These are phyloP conservation scores for Paraphoma chrysanthemicola DNA, from an alignment of 2,329 filamentous ascomycete genomes.

Conservation along the genomic window DNA sequence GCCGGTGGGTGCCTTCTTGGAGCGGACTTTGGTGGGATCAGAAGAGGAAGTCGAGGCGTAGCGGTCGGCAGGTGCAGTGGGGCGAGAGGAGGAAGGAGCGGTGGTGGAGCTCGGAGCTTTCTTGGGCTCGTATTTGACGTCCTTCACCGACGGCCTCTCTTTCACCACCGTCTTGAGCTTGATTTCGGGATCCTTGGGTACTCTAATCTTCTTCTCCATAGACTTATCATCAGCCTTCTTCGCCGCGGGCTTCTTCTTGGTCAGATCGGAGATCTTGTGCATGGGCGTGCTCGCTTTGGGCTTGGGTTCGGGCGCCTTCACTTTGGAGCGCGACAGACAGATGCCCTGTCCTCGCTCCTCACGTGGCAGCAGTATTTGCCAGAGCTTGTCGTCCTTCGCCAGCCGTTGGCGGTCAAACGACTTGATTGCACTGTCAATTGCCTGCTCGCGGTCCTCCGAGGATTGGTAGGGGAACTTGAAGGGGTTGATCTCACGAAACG, in stretches of 20 bases:
- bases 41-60: conserved; percentile 24
- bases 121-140: conserved; percentile 29
- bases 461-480: conserved; percentile 66
- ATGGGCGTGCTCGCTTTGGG: conserved; percentile 43
- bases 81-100: conserved; percentile 23
- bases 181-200: conserved; percentile 16
- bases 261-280: conserved; percentile 49
- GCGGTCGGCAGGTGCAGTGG: conserved; percentile 25
- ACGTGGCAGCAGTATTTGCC: conserved; percentile 67
- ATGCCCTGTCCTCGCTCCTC: conserved; percentile 69
- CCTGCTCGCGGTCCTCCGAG: conserved; percentile 63
- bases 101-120: conserved; percentile 25
- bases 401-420: conserved; percentile 69
- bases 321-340: conserved; percentile 64
- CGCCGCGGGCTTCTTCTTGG: conserved; percentile 51
- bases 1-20: conserved; percentile 35
- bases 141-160: conserved; percentile 29
- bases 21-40: conserved; percentile 34
- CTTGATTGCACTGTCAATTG: conserved; percentile 67
- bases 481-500: conserved; percentile 67
- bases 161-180: conserved; percentile 36
- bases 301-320: conserved; percentile 50
- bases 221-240: conserved; percentile 44
- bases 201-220: conserved; percentile 28
- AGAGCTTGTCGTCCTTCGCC: conserved; percentile 65